Conservation (phyloP, 2,329 filamentous ascomycete genomes). For the Pleomassaria siparia region DNA sequence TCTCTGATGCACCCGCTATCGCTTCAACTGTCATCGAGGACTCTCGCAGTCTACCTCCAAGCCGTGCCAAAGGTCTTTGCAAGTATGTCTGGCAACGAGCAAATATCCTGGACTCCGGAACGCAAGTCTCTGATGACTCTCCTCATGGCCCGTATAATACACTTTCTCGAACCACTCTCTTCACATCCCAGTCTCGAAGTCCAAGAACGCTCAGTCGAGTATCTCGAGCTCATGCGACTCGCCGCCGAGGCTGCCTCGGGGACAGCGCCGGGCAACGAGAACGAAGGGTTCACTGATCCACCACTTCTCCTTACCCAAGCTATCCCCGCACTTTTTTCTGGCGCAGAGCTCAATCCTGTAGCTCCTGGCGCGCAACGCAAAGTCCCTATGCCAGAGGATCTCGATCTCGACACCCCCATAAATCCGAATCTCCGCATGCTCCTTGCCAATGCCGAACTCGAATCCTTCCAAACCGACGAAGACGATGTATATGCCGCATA, state of each 20-base stretch:
- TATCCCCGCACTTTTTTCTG: conserved; percentile 82
- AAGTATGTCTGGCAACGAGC: conserved; percentile 65
- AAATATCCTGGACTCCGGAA: conserved; percentile 68
- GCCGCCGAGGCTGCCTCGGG: conserved; percentile 77
- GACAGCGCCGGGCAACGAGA: conserved; percentile 58
- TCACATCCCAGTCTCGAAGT: conserved; percentile 88
- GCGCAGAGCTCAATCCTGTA: conserved; percentile 90
- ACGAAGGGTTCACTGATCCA: conserved; percentile 71
- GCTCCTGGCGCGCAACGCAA: conserved; percentile 80
- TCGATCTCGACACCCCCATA: conserved; percentile 81
- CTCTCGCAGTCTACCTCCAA: conserved; percentile 79
- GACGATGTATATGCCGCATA: conserved; percentile 52
- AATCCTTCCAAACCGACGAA: conserved; percentile 45
- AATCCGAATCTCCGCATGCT: conserved; percentile 72
- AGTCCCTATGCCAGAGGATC: conserved; percentile 73
- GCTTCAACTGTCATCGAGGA: conserved; percentile 60
- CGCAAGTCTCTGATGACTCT: conserved; percentile 75
- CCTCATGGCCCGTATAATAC: conserved; percentile 77
- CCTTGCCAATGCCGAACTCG: conserved; percentile 56
- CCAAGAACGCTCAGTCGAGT: conserved; percentile 91
- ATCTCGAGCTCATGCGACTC: conserved; percentile 84
- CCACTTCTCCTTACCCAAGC: conserved; percentile 87
- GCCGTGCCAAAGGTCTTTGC: conserved; percentile 84
- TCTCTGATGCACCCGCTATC: conserved; percentile 70
- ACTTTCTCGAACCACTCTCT: conserved; percentile 77